Base-by-base conservation (phyloP, 2,329 filamentous ascomycete genomes). In the Leptographium procerum region DNA sequence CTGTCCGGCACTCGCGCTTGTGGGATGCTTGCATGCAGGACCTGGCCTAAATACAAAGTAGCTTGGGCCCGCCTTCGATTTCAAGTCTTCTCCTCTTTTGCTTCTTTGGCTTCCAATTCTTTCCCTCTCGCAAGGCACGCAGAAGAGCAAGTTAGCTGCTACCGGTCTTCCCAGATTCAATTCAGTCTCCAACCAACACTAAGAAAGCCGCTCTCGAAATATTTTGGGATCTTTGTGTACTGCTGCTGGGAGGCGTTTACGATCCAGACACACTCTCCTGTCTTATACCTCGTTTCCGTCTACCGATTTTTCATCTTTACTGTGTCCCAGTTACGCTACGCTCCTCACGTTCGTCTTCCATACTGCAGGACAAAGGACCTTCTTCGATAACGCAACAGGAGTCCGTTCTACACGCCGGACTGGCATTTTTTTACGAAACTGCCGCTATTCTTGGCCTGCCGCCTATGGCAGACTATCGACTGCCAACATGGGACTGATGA, bases 401-500 rank as follows among this genome's bases (percentile, higher is more conserved):
- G n/a, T n/a, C n/a, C n/a, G 40, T n/a, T 19, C 36, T n/a, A 43
- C 3, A 1, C 14, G 19, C n/a, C 9, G 19, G 19, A 43, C 40
- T 43, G 8, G 40, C 40, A n/a, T 7, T 43, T 7, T 43, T 43
- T 9, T 6, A 43, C 19, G 19, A 8, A 33, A 43, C 40, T 22
- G 19, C 40, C 6, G 8, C 5, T 9, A 7, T 50, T 22, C 26
- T 16, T 26, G 5, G 3, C 52, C 59, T 54, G 51, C 60, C 43
- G 53, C 58, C 26, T 61, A 64, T 64, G 63, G 63, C 62, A 64
- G 60, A 47, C 51, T 36, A 28, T n/a, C 43, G 51, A 45, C 47
- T 13, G 52, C 50, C 54, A 64, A 53, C 54, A 71, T 71, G 69
- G 69, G 69, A 57, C 61, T 71, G 57, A 60, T 71, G 52, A 67